A percentile compares a stretch with the other conserved stretches of the same genome.
Evolutionary conservation across 2,329 filamentous ascomycete genomes (phyloP).

Genomic region (Hypoxylon sp.): DNA sequence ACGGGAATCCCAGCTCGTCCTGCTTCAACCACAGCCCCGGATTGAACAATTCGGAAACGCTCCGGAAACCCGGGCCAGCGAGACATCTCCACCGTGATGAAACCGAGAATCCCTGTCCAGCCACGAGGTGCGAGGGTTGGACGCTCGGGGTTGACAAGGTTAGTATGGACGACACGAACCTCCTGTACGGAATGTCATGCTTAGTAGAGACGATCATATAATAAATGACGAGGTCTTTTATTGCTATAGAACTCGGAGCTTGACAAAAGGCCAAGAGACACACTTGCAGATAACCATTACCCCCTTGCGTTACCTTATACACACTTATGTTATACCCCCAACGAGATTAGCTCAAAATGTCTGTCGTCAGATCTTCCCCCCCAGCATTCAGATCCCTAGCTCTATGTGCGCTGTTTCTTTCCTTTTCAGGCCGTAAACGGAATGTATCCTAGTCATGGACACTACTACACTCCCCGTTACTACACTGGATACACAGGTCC

Average conservation of each 20-base stretch:
- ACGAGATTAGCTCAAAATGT: slow-evolving; percentile 16
- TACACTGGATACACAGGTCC: slow-evolving; percentile 20
- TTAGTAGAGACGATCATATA: slow-evolving; percentile 12
- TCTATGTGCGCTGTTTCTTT: background rate
- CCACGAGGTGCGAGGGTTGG: slow-evolving; percentile 34
- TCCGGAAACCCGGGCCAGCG: slow-evolving; percentile 23
- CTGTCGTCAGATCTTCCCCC: slow-evolving; percentile 11
- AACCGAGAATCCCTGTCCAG: slow-evolving; percentile 37
- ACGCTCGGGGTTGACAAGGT: slow-evolving; percentile 2
- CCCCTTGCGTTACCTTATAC: slow-evolving; percentile 10
- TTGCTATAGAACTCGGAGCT: slow-evolving; percentile 8
- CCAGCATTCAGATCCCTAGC: slow-evolving; percentile 1
- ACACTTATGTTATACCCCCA: slow-evolving; percentile 19
- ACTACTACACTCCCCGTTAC: slow-evolving; percentile 2
- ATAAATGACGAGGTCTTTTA: slow-evolving; percentile 3
- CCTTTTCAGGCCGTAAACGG: background rate
- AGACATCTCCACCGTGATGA: slow-evolving; percentile 33
- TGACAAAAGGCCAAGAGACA: slow-evolving; percentile 7
- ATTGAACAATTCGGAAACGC: slow-evolving; percentile 27
- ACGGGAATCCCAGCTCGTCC: slow-evolving; percentile 11
- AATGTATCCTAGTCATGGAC: slow-evolving; percentile 25
- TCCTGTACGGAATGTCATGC: slow-evolving; percentile 20
- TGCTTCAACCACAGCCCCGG: slow-evolving; percentile 30
- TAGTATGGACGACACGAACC: slow-evolving; percentile 12
- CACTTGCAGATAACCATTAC: slow-evolving; percentile 23